These are phyloP conservation scores for Rubus idaeus DNA, from an alignment of 306 rosid species.

Conservation along the genomic window DNA sequence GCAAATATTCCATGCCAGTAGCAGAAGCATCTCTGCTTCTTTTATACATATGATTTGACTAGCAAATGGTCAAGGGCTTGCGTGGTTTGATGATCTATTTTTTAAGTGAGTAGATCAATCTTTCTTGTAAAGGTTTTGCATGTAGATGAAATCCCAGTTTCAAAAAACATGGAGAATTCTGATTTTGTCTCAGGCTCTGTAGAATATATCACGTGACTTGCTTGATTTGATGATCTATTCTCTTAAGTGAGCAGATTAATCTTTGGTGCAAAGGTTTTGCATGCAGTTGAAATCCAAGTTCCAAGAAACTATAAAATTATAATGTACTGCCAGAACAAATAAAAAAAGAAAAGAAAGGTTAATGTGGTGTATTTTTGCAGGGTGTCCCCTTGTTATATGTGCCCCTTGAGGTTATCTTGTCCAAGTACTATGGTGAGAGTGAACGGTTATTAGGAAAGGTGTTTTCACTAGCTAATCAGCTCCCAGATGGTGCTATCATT, in stretches of 20 bases:
- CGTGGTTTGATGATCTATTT: not conserved
- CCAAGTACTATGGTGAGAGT: conserved; percentile 90
- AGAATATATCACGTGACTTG: not conserved
- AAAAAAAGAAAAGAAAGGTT: not conserved
- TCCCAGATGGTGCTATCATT: conserved; percentile 79
- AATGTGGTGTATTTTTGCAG: conserved; percentile 45
- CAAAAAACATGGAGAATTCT: not conserved
- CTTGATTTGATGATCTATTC: not conserved
- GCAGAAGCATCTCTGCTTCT: not conserved
- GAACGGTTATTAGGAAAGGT: conserved; percentile 77
- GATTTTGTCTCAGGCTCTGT: not conserved
- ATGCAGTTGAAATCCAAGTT: not conserved
- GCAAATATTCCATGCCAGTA: not conserved
- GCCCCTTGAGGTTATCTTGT: conserved; percentile 82
- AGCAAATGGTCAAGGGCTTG: not conserved
- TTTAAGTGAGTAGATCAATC: not conserved
- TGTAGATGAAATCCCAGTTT: not conserved
- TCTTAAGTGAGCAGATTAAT: not conserved
- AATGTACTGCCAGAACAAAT: not conserved
- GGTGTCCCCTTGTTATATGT: conserved; percentile 82
- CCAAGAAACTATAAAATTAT: not conserved
- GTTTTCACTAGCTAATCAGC: conserved; percentile 74
- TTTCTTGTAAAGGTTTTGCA: not conserved
- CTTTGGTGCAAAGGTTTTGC: not conserved
- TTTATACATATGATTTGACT: not conserved